A percentile compares a stretch with the other conserved stretches of the same genome.
Conservation (phyloP, 2,329 filamentous ascomycete genomes). For the Colletotrichum cuscutae region DNA sequence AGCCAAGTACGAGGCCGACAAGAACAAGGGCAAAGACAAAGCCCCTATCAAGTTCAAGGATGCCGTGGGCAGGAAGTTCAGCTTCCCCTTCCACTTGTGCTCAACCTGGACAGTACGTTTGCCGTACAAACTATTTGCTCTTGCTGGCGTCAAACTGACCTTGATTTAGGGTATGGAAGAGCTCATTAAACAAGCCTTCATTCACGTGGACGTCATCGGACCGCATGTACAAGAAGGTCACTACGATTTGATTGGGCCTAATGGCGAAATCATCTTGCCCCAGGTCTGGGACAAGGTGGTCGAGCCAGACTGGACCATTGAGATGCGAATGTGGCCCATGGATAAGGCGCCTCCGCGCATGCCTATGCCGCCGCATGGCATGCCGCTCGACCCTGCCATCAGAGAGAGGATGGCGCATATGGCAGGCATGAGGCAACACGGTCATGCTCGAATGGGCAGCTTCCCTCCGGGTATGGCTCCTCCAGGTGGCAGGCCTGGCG, state of each 20-base stretch:
- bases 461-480: slow-evolving; percentile 13
- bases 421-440: not conserved
- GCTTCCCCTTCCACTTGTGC: slow-evolving; percentile 88
- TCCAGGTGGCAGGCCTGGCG: slow-evolving; percentile 21
- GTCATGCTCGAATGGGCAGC: not conserved
- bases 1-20: slow-evolving; percentile 58
- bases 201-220: slow-evolving; percentile 80
- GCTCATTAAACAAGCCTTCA: slow-evolving; percentile 84
- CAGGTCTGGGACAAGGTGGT: slow-evolving; percentile 85
- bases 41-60: slow-evolving; percentile 90
- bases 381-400: not conserved
- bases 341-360: slow-evolving; percentile 22
- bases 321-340: slow-evolving; percentile 75
- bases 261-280: slow-evolving; percentile 85
- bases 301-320: slow-evolving; percentile 79
- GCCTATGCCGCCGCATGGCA: not conserved
- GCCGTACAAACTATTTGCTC: not conserved
- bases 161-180: slow-evolving; percentile 80
- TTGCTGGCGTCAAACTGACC: slow-evolving; percentile 37
- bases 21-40: slow-evolving; percentile 65
- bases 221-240: slow-evolving; percentile 81
- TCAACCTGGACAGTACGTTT: slow-evolving; percentile 81
- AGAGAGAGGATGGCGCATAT: not conserved
- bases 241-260: slow-evolving; percentile 82
- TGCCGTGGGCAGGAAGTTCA: slow-evolving; percentile 90